Percentiles rank a stretch among this genome's conserved stretches.
phyloP scores from a whole-genome alignment of 2,329 filamentous ascomycete genomes.

The Aschersonia sp. region DNA sequence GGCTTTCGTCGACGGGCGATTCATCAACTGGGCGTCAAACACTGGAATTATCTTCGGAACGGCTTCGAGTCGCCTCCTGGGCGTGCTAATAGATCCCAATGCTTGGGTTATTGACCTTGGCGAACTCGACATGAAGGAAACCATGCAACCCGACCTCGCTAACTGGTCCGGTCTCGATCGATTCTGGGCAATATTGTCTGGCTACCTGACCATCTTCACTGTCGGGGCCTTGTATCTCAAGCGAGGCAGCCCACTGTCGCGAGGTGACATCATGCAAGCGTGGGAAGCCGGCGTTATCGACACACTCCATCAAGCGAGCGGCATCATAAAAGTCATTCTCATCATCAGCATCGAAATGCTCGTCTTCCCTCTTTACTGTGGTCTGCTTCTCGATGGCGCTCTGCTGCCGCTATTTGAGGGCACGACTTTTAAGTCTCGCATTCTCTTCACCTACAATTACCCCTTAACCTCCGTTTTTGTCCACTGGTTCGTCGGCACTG shows the following conservation, averaged over 20 bases:
- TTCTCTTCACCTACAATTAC: slow-evolving; percentile 62
- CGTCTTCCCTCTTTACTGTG: slow-evolving; percentile 90
- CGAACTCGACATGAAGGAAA: slow-evolving; percentile 19
- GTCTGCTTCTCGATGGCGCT: slow-evolving; percentile 75
- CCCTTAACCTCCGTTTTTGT: slow-evolving; percentile 89
- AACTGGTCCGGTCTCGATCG: slow-evolving; percentile 54
- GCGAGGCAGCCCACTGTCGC: slow-evolving; percentile 53
- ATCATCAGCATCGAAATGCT: slow-evolving; percentile 99
- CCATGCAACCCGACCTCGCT: slow-evolving; percentile 42
- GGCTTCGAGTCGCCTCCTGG: slow-evolving; percentile 8
- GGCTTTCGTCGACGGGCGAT: slow-evolving; percentile 3
- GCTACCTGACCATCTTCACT: slow-evolving; percentile 65
- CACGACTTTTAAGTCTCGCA: slow-evolving; percentile 60
- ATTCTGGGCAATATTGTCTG: slow-evolving; percentile 59
- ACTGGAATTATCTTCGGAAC: slow-evolving; percentile 5
- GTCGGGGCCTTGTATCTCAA: slow-evolving; percentile 68
- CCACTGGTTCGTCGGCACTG: slow-evolving; percentile 97
- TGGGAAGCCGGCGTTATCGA: slow-evolving; percentile 72
- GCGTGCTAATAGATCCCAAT: slow-evolving; percentile 27
- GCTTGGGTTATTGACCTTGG: slow-evolving; percentile 45
- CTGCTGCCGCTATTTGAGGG: slow-evolving; percentile 78
- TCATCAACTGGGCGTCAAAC: slow-evolving; percentile 3
- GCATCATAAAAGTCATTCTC: slow-evolving; percentile 92
- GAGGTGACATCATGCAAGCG: slow-evolving; percentile 37
- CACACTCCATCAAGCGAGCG: slow-evolving; percentile 78